These are phyloP conservation scores for Dioszegia crocea DNA, from an alignment of 768 basidiomycete genomes.

Conservation along the genomic window DNA sequence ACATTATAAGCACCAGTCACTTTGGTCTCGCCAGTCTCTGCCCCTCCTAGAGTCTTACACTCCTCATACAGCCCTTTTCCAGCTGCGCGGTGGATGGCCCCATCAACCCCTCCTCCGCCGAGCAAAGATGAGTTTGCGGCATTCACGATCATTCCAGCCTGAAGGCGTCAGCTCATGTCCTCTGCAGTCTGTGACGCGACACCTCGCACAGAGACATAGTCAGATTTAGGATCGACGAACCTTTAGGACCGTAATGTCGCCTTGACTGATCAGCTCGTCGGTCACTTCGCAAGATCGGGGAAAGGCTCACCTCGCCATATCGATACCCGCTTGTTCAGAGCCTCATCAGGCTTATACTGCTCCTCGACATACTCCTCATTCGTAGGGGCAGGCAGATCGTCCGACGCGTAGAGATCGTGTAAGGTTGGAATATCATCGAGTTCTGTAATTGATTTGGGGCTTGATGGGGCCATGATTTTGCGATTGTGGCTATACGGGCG, in stretches of 20 bases:
- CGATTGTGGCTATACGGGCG: neutral
- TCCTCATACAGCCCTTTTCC: conserved; percentile 46
- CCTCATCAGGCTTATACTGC: conserved; percentile 11
- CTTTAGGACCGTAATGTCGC: conserved; percentile 45
- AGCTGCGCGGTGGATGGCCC: conserved; percentile 51
- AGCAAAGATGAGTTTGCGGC: conserved; percentile 49
- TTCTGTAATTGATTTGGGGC: neutral
- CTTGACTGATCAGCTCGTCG: conserved; percentile 8
- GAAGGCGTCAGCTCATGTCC: neutral
- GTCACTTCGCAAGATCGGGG: too few relatives aligned
- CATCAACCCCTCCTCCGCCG: conserved; percentile 52
- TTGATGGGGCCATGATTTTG: neutral
- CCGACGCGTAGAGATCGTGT: conserved; percentile 19
- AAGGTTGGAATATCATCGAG: conserved; percentile 32
- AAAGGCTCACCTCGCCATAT: conserved; percentile 35
- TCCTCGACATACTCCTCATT: conserved; percentile 1
- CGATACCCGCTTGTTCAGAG: conserved; percentile 31
- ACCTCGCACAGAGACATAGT: neutral
- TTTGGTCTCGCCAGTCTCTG: conserved; percentile 50
- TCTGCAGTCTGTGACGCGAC: too few relatives aligned
- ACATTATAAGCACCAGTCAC: conserved; percentile 49
- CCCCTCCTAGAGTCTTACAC: conserved; percentile 47
- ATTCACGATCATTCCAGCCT: conserved; percentile 49
- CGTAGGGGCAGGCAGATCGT: conserved; percentile 4
- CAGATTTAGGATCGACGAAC: conserved; percentile 6